These are phyloP conservation scores for Phytophthora aleatoria DNA, from an alignment of 352 stramenopile genomes.

Conservation along the genomic window DNA sequence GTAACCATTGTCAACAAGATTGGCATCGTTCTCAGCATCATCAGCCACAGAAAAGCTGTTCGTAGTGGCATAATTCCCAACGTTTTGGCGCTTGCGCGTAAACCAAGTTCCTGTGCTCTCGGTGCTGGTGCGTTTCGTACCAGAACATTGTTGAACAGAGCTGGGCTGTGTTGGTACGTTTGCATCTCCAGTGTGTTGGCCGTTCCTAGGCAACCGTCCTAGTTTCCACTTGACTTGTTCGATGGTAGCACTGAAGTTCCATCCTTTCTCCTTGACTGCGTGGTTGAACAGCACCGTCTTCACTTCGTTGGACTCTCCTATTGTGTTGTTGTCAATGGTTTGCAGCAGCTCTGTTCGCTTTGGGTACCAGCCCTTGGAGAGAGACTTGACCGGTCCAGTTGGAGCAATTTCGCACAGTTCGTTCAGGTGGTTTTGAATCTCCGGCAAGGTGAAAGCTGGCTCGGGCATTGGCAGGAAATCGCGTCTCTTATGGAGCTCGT, in stretches of 20 bases:
- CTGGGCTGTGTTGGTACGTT: background rate
- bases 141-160: background rate
- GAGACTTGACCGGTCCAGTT: background rate
- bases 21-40: background rate
- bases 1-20: background rate
- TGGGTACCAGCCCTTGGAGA: slow-evolving; percentile 2
- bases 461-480: slow-evolving; percentile 2
- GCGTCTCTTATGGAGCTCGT: slow-evolving; percentile 9
- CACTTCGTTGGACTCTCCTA: slow-evolving; percentile 14
- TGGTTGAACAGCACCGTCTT: slow-evolving; percentile 26
- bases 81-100: background rate
- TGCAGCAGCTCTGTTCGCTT: slow-evolving; percentile 11
- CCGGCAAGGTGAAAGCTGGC: slow-evolving; percentile 3
- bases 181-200: background rate
- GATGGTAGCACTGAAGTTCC: slow-evolving; percentile 11
- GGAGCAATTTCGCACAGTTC: slow-evolving; percentile 11
- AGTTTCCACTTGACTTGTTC: slow-evolving; percentile 18
- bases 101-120: background rate
- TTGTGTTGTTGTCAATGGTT: slow-evolving; percentile 7
- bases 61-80: background rate
- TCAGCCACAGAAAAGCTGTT: background rate
- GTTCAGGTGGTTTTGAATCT: slow-evolving; percentile 11
- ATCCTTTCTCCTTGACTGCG: slow-evolving; percentile 23
- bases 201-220: background rate
- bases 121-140: background rate